phyloP scores from a whole-genome alignment of 2,329 filamentous ascomycete species.

The Aspergillus melleus region DNA sequence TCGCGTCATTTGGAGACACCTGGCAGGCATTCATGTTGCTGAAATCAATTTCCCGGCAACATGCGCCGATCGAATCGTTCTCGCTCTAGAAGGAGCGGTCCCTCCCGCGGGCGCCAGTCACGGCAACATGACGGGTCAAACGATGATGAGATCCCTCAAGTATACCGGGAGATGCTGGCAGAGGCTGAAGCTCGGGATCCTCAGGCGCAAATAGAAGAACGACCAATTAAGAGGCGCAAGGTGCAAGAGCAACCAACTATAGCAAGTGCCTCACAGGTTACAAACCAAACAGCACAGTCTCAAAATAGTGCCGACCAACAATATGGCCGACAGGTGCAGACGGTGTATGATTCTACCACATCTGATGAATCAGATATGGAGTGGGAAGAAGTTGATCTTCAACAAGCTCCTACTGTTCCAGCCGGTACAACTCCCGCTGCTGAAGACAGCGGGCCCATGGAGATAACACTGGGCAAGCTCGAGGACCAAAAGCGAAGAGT shows the following conservation, averaged over 20 bases:
- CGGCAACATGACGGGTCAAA: slow-evolving; percentile 17
- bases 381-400: slow-evolving; percentile 62
- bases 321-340: slow-evolving; percentile 26
- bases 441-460: slow-evolving; percentile 28
- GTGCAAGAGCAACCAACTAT: slow-evolving; percentile 28
- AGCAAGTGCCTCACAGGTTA: not conserved
- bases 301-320: slow-evolving; percentile 11
- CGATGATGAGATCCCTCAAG: slow-evolving; percentile 33
- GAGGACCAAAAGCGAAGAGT: slow-evolving; percentile 24
- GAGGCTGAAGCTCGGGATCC: slow-evolving; percentile 39
- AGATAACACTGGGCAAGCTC: slow-evolving; percentile 41
- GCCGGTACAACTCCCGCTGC: slow-evolving; percentile 14
- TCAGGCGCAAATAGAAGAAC: slow-evolving; percentile 22
- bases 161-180: slow-evolving; percentile 45
- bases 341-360: slow-evolving; percentile 41
- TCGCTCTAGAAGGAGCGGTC: slow-evolving; percentile 17
- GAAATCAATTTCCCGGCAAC: slow-evolving; percentile 11
- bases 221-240: slow-evolving; percentile 42
- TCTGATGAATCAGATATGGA: slow-evolving; percentile 63
- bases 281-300: slow-evolving; percentile 13
- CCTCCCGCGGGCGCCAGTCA: slow-evolving; percentile 9
- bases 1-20: not conserved
- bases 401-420: slow-evolving; percentile 29
- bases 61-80: slow-evolving; percentile 19
- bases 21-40: slow-evolving; percentile 12